Base-by-base conservation (phyloP, 805 yeast species). In the Sugiyamaella marilandica region DNA sequence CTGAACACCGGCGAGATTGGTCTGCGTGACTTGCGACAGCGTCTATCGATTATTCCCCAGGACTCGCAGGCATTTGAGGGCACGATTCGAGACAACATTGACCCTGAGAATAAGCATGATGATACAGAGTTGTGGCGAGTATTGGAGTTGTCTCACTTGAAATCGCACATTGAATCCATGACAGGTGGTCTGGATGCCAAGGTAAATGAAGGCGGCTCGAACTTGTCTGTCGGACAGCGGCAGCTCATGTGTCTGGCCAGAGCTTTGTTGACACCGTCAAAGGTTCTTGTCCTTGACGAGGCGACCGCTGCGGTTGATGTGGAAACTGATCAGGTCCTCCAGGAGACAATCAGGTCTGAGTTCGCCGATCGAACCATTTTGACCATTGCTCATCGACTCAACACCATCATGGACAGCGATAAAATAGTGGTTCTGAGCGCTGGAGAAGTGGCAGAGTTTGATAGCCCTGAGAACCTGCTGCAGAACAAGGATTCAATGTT, bases 21-120 rank as follows among this genome's bases (percentile, higher is more conserved):
- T 2, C 73, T 90, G 48, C 18, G 43, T 1, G 97, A 90, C 64
- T 74, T 90, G 62, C 80, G 97, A 64, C 83, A 83, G 36, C 78
- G 80, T 55, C 70, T 90, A 45, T 84, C 94, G 1, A 91, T 90
- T 59, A 90, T 90, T 59, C 97, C 97, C 1, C 97, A 90, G 68
- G 97, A 90, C 68, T 86, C 96, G 0, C 97, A 91, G 67, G 88
- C 88, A 8, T 85, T 91, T 65, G 87, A 87, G 71, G 97, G 97
- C 35, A 78, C 94, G 0, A 73, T 90, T 10, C 77, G 96, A 62
- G 85, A 87, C 46, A 90, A 90, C 67, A 76, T 92, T 60, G 98
- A 92, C 68, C 98, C 98, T 24, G 81, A 85, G 1, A 72, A 76
- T 18, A 73, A 71, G 49, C 81, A 80, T 64, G 70, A 79, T 2